Evolutionary conservation across 331 rosid genomes (phyloP).

Genomic region (Dryas integrifolia): DNA sequence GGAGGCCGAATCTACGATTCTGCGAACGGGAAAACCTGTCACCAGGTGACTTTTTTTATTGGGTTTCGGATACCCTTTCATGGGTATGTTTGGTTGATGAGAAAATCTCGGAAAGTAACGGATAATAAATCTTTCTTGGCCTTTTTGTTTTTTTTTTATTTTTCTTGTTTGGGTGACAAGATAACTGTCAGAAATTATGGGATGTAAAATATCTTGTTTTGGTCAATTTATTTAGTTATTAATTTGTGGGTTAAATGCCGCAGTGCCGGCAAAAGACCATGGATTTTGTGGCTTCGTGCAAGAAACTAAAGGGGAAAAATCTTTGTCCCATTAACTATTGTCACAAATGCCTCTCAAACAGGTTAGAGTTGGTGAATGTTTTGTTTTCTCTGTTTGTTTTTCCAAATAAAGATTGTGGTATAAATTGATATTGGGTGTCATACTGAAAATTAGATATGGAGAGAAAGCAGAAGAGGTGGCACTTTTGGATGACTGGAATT

Average conservation of each 20-base stretch:
- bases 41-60: slow-evolving; percentile 40
- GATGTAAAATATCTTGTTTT: not conserved
- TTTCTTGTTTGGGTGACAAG: not conserved
- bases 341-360: slow-evolving; percentile 66
- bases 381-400: not conserved
- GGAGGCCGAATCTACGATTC: slow-evolving; percentile 61
- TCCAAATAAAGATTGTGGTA: not conserved
- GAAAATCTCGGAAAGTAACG: not conserved
- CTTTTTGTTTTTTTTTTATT: not conserved
- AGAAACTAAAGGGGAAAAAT: slow-evolving; percentile 37
- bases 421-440: slow-evolving; percentile 9
- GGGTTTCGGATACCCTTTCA: not conserved
- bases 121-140: not conserved
- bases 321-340: slow-evolving; percentile 52
- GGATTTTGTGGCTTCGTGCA: slow-evolving; percentile 52
- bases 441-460: slow-evolving; percentile 53
- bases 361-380: slow-evolving; percentile 37
- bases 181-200: not conserved
- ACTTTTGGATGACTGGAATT: slow-evolving; percentile 47
- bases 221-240: not conserved
- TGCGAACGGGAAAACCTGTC: slow-evolving; percentile 55
- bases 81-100: not conserved
- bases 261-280: slow-evolving; percentile 80
- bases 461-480: slow-evolving; percentile 56
- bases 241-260: slow-evolving; percentile 19